A percentile compares a stretch with the other conserved stretches of the same genome.
These are phyloP conservation scores for Alloascoidea hylecoeti DNA, from an alignment of 805 yeast species.

Conservation along the genomic window DNA sequence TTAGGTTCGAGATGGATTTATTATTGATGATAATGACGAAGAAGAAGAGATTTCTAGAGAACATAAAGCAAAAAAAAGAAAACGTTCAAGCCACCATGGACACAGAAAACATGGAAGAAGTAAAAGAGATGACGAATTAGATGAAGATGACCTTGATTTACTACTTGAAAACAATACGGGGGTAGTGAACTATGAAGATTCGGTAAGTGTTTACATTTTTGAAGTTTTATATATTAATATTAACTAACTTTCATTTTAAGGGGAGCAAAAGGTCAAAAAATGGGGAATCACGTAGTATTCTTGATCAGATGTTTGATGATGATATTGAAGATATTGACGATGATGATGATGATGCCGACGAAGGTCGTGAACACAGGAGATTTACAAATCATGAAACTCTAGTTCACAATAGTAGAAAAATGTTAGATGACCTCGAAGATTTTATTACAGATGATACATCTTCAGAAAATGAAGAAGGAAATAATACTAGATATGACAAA, in stretches of 20 bases:
- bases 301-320: constrained; percentile 71
- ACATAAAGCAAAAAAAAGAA: constrained; percentile 12
- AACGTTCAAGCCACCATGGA: constrained; percentile 6
- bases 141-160: constrained; percentile 90
- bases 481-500: constrained; percentile 13
- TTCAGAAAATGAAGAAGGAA: constrained; percentile 75
- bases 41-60: constrained; percentile 25
- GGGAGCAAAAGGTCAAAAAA: constrained; percentile 10
- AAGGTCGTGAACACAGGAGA: constrained; percentile 19
- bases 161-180: constrained; percentile 80
- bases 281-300: constrained; percentile 42
- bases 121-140: constrained; percentile 47
- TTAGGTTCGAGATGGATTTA: constrained; percentile 74
- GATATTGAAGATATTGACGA: constrained; percentile 26
- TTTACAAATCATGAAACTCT: constrained; percentile 14
- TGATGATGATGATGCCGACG: constrained; percentile 20
- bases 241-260: no score
- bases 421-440: constrained; percentile 81
- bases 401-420: constrained; percentile 16
- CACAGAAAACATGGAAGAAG: constrained; percentile 8
- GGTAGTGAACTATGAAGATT: constrained; percentile 34
- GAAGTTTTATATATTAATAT: no score
- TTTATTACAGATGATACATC: constrained; percentile 96
- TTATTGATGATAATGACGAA: constrained; percentile 85
- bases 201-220: no score